These are phyloP conservation scores for Eucalyptus polybractea DNA, from an alignment of 345 rosid species.

Conservation along the genomic window DNA sequence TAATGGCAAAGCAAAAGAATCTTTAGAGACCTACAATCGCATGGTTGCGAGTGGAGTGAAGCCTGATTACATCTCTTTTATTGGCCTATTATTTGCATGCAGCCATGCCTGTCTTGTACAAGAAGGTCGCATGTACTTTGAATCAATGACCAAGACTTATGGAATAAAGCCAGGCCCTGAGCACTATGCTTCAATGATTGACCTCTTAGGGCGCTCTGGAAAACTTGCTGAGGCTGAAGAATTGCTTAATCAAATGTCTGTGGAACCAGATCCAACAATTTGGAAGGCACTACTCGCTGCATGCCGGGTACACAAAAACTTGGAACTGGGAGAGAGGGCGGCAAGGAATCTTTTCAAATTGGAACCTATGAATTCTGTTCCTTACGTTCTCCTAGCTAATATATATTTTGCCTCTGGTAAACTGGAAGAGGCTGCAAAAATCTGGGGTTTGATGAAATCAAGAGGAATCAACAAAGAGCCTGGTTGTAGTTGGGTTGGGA, in stretches of 20 bases:
- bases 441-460: conserved; percentile 64
- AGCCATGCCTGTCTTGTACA: conserved; percentile 73
- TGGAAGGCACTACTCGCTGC: conserved; percentile 81
- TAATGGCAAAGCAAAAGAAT: conserved; percentile 72
- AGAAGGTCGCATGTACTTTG: conserved; percentile 42
- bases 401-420: conserved; percentile 60
- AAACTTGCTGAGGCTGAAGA: conserved; percentile 52
- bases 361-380: conserved; percentile 65
- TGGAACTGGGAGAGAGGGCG: conserved; percentile 70
- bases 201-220: conserved; percentile 77
- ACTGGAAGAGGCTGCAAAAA: conserved; percentile 65
- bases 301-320: conserved; percentile 56
- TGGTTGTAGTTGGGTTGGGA: conserved; percentile 78
- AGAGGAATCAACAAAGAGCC: conserved; percentile 68
- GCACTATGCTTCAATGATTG: conserved; percentile 91
- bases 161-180: conserved; percentile 70
- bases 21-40: conserved; percentile 35
- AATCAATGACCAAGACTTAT: conserved; percentile 47
- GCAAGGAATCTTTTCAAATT: conserved; percentile 54
- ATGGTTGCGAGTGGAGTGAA: conserved; percentile 53
- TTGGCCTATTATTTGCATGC: conserved; percentile 87
- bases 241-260: conserved; percentile 51
- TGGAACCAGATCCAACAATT: conserved; percentile 68
- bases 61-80: conserved; percentile 73
- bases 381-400: conserved; percentile 64